Evolutionary conservation across 768 basidiomycete genomes (phyloP), one percentile per base, ranked within the genome.

Genomic region (Lactarius hatsudake): DNA sequence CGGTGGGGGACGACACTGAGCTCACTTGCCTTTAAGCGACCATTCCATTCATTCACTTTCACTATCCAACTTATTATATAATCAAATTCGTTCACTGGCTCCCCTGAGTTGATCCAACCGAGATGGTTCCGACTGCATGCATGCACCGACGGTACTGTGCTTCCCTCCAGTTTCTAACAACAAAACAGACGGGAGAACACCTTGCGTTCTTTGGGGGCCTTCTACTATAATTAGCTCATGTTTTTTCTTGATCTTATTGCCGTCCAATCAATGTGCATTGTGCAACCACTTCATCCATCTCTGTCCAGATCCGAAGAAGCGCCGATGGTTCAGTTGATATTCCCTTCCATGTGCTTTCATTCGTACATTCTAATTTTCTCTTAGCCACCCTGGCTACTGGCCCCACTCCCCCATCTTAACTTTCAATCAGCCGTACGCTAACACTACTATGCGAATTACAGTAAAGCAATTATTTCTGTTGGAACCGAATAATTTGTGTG

Each of bases 31-130:
- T 59, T 59, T 58, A 59, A 48, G 26, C 63, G 63, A 59, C 63
- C 23, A 28, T 57, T 58, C 63, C 12, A 59, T 59, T 64, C 48
- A 55, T 61, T n/a, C n/a, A n/a, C n/a, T n/a, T 55, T 65, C 64
- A 42, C 59, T 60, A 45, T 45, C 43, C 43, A 48, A 12, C 51
- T 6, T 15, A 53, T 53, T 53, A 53, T 23, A 26, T 53, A 53
- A 53, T 53, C 51, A 53, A 53, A 53, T 51, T 51, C 10, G 23
- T 26, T 23, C n/a, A 51, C 48, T 9, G 30, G n/a, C n/a, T 48
- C 48, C 48, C 48, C 48, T 51, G 48, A 51, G 34, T 34, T 34
- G 34, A 34, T 34, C 34, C 34, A 34, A 26, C 51, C 51, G 51
- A 53, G 51, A 53, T 23, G 51, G 23, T 13, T 26, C 51, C 26